These are phyloP conservation scores for Mycogone perniciosa DNA, from an alignment of 2,329 filamentous ascomycete genomes.

Conservation along the genomic window DNA sequence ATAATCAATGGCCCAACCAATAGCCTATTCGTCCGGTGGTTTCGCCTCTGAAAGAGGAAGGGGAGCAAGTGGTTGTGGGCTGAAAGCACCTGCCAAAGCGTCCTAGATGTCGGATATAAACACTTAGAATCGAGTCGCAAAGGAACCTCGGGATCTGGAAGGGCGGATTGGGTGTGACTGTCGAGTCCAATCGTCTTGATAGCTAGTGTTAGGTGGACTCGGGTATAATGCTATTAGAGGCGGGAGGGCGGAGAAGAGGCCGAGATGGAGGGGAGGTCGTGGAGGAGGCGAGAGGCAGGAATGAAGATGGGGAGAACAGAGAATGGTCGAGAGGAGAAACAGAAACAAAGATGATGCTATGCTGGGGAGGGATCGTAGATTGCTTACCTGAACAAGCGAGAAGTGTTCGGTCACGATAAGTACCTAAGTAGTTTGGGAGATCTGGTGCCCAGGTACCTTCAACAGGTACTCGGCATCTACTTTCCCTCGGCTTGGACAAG, in stretches of 20 bases:
- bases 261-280: background rate
- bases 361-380: constrained; percentile 3
- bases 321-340: background rate
- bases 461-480: too few species aligned
- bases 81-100: background rate
- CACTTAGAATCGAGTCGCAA: too few species aligned
- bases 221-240: background rate
- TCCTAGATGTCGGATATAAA: too few species aligned
- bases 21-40: background rate
- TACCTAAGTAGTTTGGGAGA: constrained; percentile 2
- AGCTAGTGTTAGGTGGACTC: background rate
- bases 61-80: background rate
- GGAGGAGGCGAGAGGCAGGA: background rate
- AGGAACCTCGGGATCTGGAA: too few species aligned
- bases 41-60: background rate
- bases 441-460: too few species aligned
- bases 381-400: constrained; percentile 11
- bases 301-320: background rate
- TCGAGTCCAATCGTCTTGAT: background rate
- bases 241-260: background rate
- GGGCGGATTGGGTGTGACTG: background rate
- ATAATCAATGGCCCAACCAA: background rate
- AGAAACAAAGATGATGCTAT: background rate
- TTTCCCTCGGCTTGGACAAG: background rate
- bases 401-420: constrained; percentile 5